phyloP scores from a whole-genome alignment of 139 green algal species.

The Chlamydomonas applanata region DNA sequence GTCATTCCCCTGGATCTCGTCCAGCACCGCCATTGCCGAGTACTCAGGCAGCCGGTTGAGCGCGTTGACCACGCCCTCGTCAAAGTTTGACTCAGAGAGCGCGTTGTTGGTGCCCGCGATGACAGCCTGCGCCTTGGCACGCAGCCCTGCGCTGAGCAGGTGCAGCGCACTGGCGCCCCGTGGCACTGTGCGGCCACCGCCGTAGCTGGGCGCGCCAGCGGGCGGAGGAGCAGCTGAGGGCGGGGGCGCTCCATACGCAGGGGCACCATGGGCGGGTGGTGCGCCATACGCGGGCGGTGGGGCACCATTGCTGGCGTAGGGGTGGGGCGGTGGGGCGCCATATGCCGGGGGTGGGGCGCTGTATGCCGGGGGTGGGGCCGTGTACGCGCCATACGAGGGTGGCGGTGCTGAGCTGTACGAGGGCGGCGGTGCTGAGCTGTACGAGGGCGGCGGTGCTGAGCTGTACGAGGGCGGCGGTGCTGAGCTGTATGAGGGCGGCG shows the following conservation, averaged over 20 bases:
- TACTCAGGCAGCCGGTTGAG: conserved; percentile 31
- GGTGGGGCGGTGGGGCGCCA: background rate
- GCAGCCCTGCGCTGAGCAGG: conserved; percentile 1
- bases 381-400: background rate
- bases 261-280: background rate
- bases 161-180: background rate
- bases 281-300: background rate
- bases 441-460: background rate
- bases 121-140: background rate
- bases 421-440: background rate
- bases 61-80: conserved; percentile 32
- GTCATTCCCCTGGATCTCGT: conserved; percentile 29
- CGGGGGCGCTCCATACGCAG: background rate
- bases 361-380: too few relatives aligned
- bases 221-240: background rate
- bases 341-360: background rate
- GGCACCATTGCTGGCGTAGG: background rate
- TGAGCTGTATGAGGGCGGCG: too few relatives aligned
- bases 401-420: background rate
- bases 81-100: conserved; percentile 5
- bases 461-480: background rate
- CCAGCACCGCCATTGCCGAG: conserved; percentile 27
- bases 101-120: background rate
- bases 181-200: background rate
- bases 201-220: background rate